A percentile compares a stretch with the other conserved stretches of the same genome.
phyloP scores from a whole-genome alignment of 2,329 filamentous ascomycete species.

The Colletotrichum shisoi region DNA sequence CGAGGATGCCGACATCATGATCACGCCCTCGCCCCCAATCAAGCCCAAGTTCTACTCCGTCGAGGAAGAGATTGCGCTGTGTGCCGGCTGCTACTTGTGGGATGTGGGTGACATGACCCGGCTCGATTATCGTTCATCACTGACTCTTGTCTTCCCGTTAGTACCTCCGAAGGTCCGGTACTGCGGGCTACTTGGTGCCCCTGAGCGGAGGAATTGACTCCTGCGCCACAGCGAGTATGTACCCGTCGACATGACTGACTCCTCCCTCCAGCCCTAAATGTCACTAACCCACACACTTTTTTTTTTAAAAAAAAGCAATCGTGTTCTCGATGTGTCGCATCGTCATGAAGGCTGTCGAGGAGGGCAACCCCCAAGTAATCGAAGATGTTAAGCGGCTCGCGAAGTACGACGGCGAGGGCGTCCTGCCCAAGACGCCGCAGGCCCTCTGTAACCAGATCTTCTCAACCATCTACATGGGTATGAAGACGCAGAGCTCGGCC shows the following conservation, averaged over 20 bases:
- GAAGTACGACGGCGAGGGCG: slow-evolving; percentile 41
- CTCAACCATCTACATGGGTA: slow-evolving; percentile 74
- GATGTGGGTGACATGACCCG: slow-evolving; percentile 47
- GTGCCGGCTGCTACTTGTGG: slow-evolving; percentile 72
- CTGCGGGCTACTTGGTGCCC: slow-evolving; percentile 65
- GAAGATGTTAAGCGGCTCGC: slow-evolving; percentile 51
- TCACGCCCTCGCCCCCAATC: slow-evolving; percentile 53
- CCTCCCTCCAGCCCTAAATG: background rate
- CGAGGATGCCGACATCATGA: slow-evolving; percentile 53
- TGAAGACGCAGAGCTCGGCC: slow-evolving; percentile 68
- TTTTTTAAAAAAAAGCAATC: slow-evolving; percentile 43
- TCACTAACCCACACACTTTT: slow-evolving; percentile 6
- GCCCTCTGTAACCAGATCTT: slow-evolving; percentile 59
- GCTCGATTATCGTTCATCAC: background rate
- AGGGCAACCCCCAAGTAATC: slow-evolving; percentile 51
- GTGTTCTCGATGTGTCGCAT: slow-evolving; percentile 62
- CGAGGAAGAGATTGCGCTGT: slow-evolving; percentile 72
- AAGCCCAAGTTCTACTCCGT: slow-evolving; percentile 64
- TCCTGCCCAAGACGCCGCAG: slow-evolving; percentile 62
- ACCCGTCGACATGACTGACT: background rate
- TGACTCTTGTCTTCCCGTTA: slow-evolving; percentile 4
- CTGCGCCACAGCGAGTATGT: slow-evolving; percentile 57
- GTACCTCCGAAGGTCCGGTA: slow-evolving; percentile 37
- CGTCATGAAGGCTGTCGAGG: slow-evolving; percentile 61
- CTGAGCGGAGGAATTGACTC: slow-evolving; percentile 65